A percentile compares a stretch with the other conserved stretches of the same genome.
Evolutionary conservation across 768 basidiomycete species (phyloP).

Genomic region (Lactarius psammicola): DNA sequence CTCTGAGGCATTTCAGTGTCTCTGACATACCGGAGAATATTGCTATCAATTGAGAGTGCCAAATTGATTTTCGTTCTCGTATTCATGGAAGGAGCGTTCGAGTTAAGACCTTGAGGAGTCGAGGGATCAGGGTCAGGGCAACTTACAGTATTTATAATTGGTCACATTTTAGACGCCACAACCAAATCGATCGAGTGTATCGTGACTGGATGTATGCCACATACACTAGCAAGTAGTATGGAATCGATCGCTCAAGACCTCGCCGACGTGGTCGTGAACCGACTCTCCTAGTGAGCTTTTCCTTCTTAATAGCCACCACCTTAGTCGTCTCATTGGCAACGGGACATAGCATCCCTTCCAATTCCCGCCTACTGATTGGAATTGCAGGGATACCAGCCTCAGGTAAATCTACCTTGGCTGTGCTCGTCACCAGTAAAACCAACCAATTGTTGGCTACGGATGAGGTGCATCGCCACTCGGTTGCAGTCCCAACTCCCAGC

Average conservation of each 20-base stretch:
- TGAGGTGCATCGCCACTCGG: not conserved
- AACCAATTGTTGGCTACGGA: constrained; percentile 45
- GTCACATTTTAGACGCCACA: not conserved
- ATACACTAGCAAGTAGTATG: not conserved
- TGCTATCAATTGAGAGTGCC: constrained; percentile 25
- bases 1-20: not conserved
- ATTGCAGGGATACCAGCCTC: constrained; percentile 81
- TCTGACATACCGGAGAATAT: constrained; percentile 21
- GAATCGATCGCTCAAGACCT: constrained; percentile 9
- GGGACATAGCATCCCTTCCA: constrained; percentile 32
- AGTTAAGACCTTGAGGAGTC: not conserved
- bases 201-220: too few species aligned
- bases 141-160: not conserved
- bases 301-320: not conserved
- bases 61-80: constrained; percentile 1
- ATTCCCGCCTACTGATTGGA: constrained; percentile 61
- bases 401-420: constrained; percentile 80
- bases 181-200: not conserved
- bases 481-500: not conserved
- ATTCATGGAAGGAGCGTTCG: not conserved
- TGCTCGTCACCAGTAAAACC: constrained; percentile 50
- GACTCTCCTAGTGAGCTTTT: constrained; percentile 13
- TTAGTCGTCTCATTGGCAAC: not conserved
- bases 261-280: constrained; percentile 1
- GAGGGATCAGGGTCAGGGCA: not conserved